Evolutionary conservation across 75 land plant genomes (phyloP).

Genomic region (Isoetes taiwanensis): DNA sequence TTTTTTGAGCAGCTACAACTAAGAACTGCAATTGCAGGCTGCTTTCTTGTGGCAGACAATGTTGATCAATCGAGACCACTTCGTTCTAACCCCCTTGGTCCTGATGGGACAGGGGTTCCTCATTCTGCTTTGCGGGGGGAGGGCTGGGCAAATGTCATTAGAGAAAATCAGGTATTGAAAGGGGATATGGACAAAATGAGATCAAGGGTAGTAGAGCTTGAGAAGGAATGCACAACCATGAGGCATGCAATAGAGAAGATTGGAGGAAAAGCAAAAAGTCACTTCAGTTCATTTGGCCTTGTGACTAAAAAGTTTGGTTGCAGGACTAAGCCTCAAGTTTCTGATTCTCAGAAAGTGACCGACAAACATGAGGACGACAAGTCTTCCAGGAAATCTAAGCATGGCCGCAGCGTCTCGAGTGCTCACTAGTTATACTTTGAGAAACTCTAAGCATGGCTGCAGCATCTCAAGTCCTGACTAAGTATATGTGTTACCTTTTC

Average conservation of each 20-base stretch:
- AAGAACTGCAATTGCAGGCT: slow-evolving; percentile 57
- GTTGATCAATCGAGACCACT: slow-evolving; percentile 11
- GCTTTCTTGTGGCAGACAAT: slow-evolving; percentile 21
- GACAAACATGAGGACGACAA: no score
- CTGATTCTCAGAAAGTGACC: no score
- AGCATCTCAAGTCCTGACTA: no score
- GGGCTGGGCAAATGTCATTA: slow-evolving; percentile 41
- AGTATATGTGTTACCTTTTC: no score
- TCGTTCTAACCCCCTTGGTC: slow-evolving; percentile 6
- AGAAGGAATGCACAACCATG: slow-evolving; percentile 49
- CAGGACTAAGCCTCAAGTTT: no score
- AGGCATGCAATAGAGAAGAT: slow-evolving; percentile 54
- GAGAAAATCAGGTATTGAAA: slow-evolving; percentile 47
- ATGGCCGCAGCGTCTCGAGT: no score
- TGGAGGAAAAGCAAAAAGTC: no score
- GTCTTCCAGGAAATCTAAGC: no score
- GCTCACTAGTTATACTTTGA: no score
- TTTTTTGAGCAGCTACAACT: slow-evolving; percentile 59
- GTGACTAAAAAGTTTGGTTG: no score
- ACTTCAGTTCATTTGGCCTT: no score
- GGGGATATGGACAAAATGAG: slow-evolving; percentile 58
- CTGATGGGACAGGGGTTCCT: background rate
- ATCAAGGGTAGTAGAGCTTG: slow-evolving; percentile 52
- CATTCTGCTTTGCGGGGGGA: slow-evolving; percentile 39
- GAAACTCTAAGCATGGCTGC: no score